phyloP scores from a whole-genome alignment of 257 asterid species.

The Lycium ferocissimum region DNA sequence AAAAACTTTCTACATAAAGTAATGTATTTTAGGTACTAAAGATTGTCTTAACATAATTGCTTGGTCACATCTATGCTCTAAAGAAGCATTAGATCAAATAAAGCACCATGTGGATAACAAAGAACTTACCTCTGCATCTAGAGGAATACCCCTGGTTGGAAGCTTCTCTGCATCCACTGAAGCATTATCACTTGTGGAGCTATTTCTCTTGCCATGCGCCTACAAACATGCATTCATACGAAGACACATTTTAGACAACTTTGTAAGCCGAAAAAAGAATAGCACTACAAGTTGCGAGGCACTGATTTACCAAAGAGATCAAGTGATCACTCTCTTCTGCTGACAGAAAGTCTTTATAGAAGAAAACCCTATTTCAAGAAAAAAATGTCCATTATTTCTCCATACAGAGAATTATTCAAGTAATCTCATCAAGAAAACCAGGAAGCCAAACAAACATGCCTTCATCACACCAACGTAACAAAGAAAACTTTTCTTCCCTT shows the following conservation, averaged over 20 bases:
- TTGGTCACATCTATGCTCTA: conserved; percentile 20
- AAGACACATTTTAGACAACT: background rate
- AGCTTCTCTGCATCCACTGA: conserved; percentile 36
- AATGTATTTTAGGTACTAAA: background rate
- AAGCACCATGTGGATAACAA: conserved; percentile 17
- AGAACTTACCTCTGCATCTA: conserved; percentile 53
- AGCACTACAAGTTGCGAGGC: conserved; percentile 17
- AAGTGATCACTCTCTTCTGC: conserved; percentile 82
- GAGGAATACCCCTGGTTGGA: conserved; percentile 37
- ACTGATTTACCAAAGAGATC: conserved; percentile 59
- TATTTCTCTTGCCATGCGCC: conserved; percentile 44
- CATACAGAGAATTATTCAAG: conserved; percentile 23
- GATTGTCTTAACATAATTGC: background rate
- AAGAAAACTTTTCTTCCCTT: background rate
- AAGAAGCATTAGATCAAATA: background rate
- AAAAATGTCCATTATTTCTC: conserved; percentile 30
- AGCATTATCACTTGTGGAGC: conserved; percentile 32
- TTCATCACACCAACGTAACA: background rate
- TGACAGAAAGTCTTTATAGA: conserved; percentile 69
- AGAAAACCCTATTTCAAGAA: conserved; percentile 72
- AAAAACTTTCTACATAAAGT: conserved; percentile 19
- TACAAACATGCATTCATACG: conserved; percentile 32
- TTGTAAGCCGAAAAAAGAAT: conserved; percentile 8
- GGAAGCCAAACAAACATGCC: conserved; percentile 1
- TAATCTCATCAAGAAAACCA: conserved; percentile 1